Evolutionary conservation across 1,139 yeast species (phyloP).

Genomic region (Pichia sp.): DNA sequence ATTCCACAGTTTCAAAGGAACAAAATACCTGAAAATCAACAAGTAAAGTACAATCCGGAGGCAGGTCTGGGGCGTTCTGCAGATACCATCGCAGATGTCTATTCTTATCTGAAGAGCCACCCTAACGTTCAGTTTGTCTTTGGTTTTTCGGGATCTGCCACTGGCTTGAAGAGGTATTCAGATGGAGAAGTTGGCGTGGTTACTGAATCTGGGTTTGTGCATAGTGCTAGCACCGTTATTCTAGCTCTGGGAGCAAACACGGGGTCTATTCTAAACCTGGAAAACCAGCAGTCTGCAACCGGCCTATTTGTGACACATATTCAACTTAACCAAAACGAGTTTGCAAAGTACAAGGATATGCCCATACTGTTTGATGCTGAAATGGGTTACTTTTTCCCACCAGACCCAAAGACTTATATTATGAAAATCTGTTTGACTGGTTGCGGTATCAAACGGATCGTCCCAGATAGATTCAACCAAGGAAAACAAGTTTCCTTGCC

Average conservation of each 20-base stretch:
- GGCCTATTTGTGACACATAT: constrained; percentile 34
- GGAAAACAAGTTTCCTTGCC: constrained; percentile 29
- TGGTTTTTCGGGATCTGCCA: constrained; percentile 27
- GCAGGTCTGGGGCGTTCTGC: constrained; percentile 31
- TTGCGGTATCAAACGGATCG: constrained; percentile 14
- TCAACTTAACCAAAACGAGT: constrained; percentile 26
- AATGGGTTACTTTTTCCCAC: constrained; percentile 44
- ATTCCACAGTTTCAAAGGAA: constrained; percentile 15
- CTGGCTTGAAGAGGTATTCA: constrained; percentile 11
- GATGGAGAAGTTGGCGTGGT: constrained; percentile 13
- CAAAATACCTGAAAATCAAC: constrained; percentile 6
- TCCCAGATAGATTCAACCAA: constrained; percentile 12
- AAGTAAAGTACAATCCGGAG: constrained; percentile 24
- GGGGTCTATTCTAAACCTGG: constrained; percentile 28
- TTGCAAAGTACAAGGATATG: constrained; percentile 23
- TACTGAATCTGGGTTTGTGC: constrained; percentile 16
- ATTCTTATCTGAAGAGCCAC: constrained; percentile 9
- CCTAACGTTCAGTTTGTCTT: constrained; percentile 26
- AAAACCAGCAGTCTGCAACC: constrained; percentile 31
- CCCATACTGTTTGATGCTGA: constrained; percentile 36
- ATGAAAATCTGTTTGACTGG: constrained; percentile 36
- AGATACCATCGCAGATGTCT: constrained; percentile 26
- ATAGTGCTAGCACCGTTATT: constrained; percentile 28
- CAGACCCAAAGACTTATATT: constrained; percentile 31
- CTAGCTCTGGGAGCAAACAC: constrained; percentile 33